phyloP scores from a whole-genome alignment of 2,329 filamentous ascomycete species.

The Lojkania enalia region DNA sequence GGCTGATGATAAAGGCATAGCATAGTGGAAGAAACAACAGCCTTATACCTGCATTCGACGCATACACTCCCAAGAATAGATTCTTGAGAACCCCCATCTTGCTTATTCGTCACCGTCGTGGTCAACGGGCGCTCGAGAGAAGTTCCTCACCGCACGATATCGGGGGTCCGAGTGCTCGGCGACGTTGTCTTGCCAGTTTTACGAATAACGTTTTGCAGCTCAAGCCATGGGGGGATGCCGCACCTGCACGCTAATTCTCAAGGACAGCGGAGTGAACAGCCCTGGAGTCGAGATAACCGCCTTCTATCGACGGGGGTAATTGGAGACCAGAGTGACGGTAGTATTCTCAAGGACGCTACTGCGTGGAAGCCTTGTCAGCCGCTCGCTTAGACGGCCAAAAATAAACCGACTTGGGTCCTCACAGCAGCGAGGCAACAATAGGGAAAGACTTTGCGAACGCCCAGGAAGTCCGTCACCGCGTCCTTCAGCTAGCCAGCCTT shows the following conservation, averaged over 20 bases:
- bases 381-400: not conserved
- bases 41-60: constrained; percentile 39
- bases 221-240: constrained; percentile 7
- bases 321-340: too few species aligned
- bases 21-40: constrained; percentile 39
- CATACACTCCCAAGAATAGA: constrained; percentile 39
- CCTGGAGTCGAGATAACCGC: not conserved
- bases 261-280: not conserved
- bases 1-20: constrained; percentile 34
- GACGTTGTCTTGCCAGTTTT: not conserved
- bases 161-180: constrained; percentile 1
- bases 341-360: constrained; percentile 1
- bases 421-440: not conserved
- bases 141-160: constrained; percentile 6
- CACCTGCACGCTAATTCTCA: constrained; percentile 1
- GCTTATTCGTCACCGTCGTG: not conserved
- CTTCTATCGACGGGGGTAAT: not conserved
- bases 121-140: not conserved
- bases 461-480: not conserved
- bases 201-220: constrained; percentile 1
- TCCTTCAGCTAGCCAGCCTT: constrained; percentile 11
- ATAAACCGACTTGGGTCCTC: not conserved
- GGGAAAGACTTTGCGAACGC: constrained; percentile 1
- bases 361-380: not conserved
- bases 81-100: constrained; percentile 38